Conservation (phyloP, 2,329 filamentous ascomycete genomes). For the Aspergillus calidoustus region DNA sequence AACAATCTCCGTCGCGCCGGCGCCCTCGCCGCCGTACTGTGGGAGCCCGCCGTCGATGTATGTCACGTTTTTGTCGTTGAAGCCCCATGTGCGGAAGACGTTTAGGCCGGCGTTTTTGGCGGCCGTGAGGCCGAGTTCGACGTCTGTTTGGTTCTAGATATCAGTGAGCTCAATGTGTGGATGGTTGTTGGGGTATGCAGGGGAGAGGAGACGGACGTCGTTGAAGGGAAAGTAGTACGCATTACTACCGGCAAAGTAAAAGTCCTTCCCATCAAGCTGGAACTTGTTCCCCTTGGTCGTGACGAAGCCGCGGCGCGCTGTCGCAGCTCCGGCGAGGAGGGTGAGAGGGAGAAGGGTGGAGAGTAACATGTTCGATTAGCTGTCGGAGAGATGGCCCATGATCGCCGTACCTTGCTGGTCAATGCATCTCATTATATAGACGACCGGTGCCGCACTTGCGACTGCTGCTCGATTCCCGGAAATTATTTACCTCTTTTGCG, state of each 20-base stretch:
- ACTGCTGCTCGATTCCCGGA: not conserved
- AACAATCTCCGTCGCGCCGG: constrained; percentile 18
- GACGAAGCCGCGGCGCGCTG: constrained; percentile 15
- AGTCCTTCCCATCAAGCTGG: constrained; percentile 21
- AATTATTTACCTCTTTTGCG: not conserved
- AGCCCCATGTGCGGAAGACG: constrained; percentile 24
- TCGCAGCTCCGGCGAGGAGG: not conserved
- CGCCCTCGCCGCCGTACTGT: constrained; percentile 20
- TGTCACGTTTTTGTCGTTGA: constrained; percentile 23
- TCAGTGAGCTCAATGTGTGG: not conserved
- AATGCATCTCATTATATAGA: not conserved
- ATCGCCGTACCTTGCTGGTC: not conserved
- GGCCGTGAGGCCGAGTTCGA: constrained; percentile 19
- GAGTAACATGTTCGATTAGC: not conserved
- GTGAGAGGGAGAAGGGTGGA: constrained; percentile 2
- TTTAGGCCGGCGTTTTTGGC: constrained; percentile 18
- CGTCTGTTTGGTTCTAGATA: constrained; percentile 21
- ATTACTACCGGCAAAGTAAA: constrained; percentile 23
- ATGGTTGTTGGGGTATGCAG: not conserved
- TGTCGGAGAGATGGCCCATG: not conserved
- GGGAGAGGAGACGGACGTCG: constrained; percentile 8
- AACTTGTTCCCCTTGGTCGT: constrained; percentile 20
- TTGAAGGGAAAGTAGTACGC: constrained; percentile 23
- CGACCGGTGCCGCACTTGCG: not conserved
- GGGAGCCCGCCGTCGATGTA: constrained; percentile 14